phyloP scores from a whole-genome alignment of 2,329 filamentous ascomycete species.

The Exserohilum rostratum region DNA sequence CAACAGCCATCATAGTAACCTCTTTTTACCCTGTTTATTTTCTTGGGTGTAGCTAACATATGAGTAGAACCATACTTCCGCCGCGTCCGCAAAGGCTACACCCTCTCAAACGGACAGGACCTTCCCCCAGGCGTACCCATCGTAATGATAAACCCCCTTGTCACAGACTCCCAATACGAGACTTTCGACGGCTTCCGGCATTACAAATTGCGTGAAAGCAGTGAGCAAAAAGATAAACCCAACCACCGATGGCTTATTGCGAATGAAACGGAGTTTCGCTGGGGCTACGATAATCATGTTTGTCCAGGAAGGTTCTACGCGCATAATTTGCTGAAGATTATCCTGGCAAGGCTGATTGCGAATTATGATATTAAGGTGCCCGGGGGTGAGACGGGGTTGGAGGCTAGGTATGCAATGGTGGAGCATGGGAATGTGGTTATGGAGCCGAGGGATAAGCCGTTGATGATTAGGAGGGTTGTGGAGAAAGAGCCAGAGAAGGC shows the following conservation, averaged over 20 bases:
- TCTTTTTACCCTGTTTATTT: too few species aligned
- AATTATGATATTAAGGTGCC: conserved; percentile 36
- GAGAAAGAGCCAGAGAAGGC: not conserved
- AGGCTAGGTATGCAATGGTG: not conserved
- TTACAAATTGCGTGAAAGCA: conserved; percentile 35
- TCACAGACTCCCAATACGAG: conserved; percentile 35
- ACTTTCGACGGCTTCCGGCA: conserved; percentile 41
- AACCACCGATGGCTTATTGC: conserved; percentile 38
- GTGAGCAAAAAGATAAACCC: conserved; percentile 26
- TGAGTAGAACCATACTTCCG: conserved; percentile 53
- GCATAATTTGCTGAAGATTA: conserved; percentile 41
- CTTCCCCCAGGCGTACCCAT: conserved; percentile 41
- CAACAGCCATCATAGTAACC: conserved; percentile 35
- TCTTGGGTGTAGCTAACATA: not conserved
- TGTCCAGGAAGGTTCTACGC: conserved; percentile 45
- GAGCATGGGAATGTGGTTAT: conserved; percentile 1
- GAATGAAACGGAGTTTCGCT: conserved; percentile 30
- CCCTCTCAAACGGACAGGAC: conserved; percentile 60
- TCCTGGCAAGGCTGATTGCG: conserved; percentile 32
- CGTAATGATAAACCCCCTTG: conserved; percentile 36
- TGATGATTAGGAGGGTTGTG: not conserved
- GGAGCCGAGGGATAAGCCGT: not conserved
- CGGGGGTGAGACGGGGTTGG: conserved; percentile 6
- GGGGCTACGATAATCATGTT: conserved; percentile 38
- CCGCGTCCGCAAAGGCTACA: conserved; percentile 58